These are phyloP conservation scores for Monilinia polystroma DNA, from an alignment of 2,329 filamentous ascomycete genomes.

Conservation along the genomic window DNA sequence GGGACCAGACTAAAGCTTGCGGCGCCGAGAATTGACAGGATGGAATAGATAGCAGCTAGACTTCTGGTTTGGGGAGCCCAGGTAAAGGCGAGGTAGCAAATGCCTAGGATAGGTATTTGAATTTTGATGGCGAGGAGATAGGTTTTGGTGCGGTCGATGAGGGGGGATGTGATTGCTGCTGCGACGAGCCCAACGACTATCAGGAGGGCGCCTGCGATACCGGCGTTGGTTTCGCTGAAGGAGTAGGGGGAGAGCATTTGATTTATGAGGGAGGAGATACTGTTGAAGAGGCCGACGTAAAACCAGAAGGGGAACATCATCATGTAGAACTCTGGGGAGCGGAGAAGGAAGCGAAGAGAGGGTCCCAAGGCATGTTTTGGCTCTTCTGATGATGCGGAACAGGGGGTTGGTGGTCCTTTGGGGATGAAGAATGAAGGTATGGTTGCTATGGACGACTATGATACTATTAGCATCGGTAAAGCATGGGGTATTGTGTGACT, in stretches of 20 bases:
- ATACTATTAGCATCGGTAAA: slow-evolving; percentile 19
- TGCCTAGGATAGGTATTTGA: slow-evolving; percentile 70
- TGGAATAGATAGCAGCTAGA: slow-evolving; percentile 68
- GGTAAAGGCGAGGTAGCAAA: slow-evolving; percentile 74
- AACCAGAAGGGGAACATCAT: slow-evolving; percentile 76
- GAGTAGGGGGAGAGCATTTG: slow-evolving; percentile 86
- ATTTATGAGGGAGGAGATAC: slow-evolving; percentile 80
- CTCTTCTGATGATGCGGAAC: slow-evolving; percentile 59
- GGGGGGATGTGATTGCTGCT: slow-evolving; percentile 73
- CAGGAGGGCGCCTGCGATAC: slow-evolving; percentile 83
- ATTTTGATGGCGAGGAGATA: slow-evolving; percentile 73
- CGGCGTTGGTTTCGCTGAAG: slow-evolving; percentile 79
- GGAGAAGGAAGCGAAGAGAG: slow-evolving; percentile 54
- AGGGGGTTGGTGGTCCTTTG: slow-evolving; percentile 71
- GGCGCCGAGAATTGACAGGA: slow-evolving; percentile 76
- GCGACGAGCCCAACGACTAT: slow-evolving; percentile 83
- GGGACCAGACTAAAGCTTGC: slow-evolving; percentile 78
- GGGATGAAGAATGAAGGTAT: slow-evolving; percentile 83
- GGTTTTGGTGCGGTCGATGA: slow-evolving; percentile 81
- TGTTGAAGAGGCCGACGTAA: slow-evolving; percentile 94
- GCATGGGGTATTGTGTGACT: slow-evolving; percentile 39
- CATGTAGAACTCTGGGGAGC: slow-evolving; percentile 73
- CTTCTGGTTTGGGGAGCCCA: slow-evolving; percentile 66
- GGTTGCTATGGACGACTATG: slow-evolving; percentile 59
- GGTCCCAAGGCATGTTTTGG: slow-evolving; percentile 53